Conservation (phyloP, 2,329 filamentous ascomycete genomes). For the Zymoseptoria crescenta region DNA sequence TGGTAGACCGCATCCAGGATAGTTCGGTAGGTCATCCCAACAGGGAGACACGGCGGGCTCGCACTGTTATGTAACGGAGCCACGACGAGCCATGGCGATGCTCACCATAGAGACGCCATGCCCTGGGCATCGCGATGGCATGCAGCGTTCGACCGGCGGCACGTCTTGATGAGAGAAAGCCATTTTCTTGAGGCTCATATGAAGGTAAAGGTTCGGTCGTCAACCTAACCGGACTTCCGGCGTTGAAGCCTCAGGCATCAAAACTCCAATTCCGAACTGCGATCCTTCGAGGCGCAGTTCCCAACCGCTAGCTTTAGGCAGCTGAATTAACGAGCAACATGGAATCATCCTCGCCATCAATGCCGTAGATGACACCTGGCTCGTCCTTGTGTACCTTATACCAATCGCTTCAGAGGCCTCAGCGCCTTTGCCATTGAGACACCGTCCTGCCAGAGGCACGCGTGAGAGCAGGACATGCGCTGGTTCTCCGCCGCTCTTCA, state of each 20-base stretch:
- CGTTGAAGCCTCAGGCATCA: not conserved
- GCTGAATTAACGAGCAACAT: not conserved
- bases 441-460: not conserved
- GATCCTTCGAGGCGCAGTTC: not conserved
- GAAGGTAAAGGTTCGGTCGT: not conserved
- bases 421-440: not conserved
- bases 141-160: not conserved
- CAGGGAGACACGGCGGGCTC: no score
- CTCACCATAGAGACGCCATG: no score
- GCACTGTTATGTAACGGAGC: no score
- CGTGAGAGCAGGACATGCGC: conserved; percentile 18
- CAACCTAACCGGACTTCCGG: not conserved
- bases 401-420: not conserved
- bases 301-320: not conserved
- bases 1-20: no score
- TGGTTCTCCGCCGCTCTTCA: conserved; percentile 20
- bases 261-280: not conserved
- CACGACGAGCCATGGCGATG: no score
- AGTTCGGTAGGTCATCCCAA: no score
- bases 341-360: not conserved
- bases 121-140: not conserved
- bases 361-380: not conserved
- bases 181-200: not conserved
- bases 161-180: not conserved
- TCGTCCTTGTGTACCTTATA: not conserved